Base-by-base conservation (phyloP, 1,284 basidiomycete species). In the Ceratobasidium sp. region DNA sequence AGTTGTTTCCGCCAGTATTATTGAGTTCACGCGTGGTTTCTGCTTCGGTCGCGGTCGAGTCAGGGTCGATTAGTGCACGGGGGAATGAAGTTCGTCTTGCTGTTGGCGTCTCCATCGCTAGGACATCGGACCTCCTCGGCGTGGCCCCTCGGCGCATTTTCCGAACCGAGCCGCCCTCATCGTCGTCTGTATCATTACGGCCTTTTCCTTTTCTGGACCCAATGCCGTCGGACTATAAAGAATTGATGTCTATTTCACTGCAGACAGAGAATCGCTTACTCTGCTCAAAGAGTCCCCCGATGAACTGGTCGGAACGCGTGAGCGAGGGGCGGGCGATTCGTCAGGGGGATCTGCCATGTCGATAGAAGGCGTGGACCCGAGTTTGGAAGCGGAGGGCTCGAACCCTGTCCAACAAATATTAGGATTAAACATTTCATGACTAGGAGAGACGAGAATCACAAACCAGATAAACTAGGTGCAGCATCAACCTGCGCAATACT, bases 401-500 rank as follows among this genome's bases (percentile, higher is more conserved):
- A 55, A 75, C 44, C 48, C 50, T 57, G 20, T 2, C 8, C 60
- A 66, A 57, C 3, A 12, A 20, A 64, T 46, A 44, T 62, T 12
- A 3, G 14, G 23, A 30, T 60, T 18, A 7, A 50, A 10, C 1
- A 23, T 65, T 20, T 41, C n/a, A 35, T 5, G 10, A 23, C 33
- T 10, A 3, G 52, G 57, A 46, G 14, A 38, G 35, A 33, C 23
- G 4, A 44, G 14, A 27, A 20, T 48, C 6, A 52, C 60, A 10
- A 3, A 73, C 70, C 55, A 14, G 73, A 75, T n/a, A 62, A 16
- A 38, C n/a, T 75, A 8, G 73, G 38, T 8, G 73, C 46, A 5
- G 30, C 62, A 65, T 75, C 73, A 14, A 75, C 73, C n/a, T 75
- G 60, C 1, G 73, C 73, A 20, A 75, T 75, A 33, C 33, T 54